Base-by-base conservation (phyloP, 2,329 filamentous ascomycete species). In the Botrytis galanthina region DNA sequence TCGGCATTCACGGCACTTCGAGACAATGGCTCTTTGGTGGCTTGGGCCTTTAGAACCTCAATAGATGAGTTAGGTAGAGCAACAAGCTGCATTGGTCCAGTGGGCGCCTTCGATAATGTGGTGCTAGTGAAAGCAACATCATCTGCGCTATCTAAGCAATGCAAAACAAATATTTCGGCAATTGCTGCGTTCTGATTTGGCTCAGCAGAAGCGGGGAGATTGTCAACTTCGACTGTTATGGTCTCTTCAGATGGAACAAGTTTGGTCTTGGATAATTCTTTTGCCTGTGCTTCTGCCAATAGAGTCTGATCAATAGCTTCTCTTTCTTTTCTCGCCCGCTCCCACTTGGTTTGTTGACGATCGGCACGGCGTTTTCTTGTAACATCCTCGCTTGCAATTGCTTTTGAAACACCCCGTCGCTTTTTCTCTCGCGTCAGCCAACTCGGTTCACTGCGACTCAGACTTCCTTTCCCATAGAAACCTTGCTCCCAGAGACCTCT, bases 371-470 rank as follows among this genome's bases (percentile, higher is more conserved):
- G 87, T 78, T 90, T 87, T 54, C 88, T 87, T 4, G 95, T 99
- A 71, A 90, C 85, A 75, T 97, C 91, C 83, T 98, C 95, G 77
- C 92, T 95, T 61, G 96, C 96, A 87, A 37, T 84, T 85, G 85
- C 86, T 46, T 89, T 87, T 39, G 90, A 84, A 26, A 90, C 82
- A 18, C 92, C 92, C 74, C 87, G 87, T 69, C 91, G 88, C 42
- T 91, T 90, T 82, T 93, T 92, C 82, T 97, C 94, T 75, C 92
- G 87, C 76, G 93, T 92, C 69, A 97, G 83, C 96, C 96, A 99
- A 78, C 91, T 96, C 4, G 95, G 95, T 82, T 99, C 95, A 85
- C 95, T 98, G 78, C 97, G 90, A 84, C 95, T 98, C 74, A 98
- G 85, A 78, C 86, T 95, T 62, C 96, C 96, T 82, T 98, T 98